Evolutionary conservation across 192 early-diverging fungal genomes (phyloP), one percentile per base, ranked within the genome.

Genomic region (Entomortierella parvispora): DNA sequence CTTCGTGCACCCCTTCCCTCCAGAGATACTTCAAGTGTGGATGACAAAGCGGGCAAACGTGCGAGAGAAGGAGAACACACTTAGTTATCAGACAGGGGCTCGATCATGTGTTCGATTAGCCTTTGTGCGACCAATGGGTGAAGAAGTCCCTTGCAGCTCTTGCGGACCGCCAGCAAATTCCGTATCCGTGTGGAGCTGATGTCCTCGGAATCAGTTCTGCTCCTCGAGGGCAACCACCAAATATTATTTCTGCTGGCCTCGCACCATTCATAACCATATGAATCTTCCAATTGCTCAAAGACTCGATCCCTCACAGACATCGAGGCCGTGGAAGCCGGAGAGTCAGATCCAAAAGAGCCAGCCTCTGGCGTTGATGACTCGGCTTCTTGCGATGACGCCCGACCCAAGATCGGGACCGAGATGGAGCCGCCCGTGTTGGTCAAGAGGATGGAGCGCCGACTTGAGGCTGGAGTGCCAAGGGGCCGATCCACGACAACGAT

Each of bases 401-500:
- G 42, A 1, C 62, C 58, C 4, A 65, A 76, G 25, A 76, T 65
- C 2, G 64, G 65, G 5, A 76, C 72, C 20, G 34, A 29, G 65
- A 76, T 76, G 0, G 62, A 65, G 49, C 65, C 71, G 6, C 63
- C 65, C 14, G 33, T 54, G 48, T 63, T 37, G 26, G 58, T 63
- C 58, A 77, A 23, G 18, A 77, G 60, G 31, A 68, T 68, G 1
- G 74, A 77, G 18, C 74, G 74, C 15, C 74, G 49, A 55, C 55
- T 66, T 17, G 65, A 60, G 33, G 71, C 67, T 32, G 65, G 65
- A 15, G 58, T 48, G 20, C 72, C 72, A 7, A 76, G 46, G 46
- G 74, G 74, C 45, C 74, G 52, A 42, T 77, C 74, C 12, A 77
- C 74, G 22, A 77, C 66, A 18, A 64, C 74, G 47, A 77, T 68